phyloP scores from a whole-genome alignment of 352 stramenopile species.

The Paralagenidium karlingii region DNA sequence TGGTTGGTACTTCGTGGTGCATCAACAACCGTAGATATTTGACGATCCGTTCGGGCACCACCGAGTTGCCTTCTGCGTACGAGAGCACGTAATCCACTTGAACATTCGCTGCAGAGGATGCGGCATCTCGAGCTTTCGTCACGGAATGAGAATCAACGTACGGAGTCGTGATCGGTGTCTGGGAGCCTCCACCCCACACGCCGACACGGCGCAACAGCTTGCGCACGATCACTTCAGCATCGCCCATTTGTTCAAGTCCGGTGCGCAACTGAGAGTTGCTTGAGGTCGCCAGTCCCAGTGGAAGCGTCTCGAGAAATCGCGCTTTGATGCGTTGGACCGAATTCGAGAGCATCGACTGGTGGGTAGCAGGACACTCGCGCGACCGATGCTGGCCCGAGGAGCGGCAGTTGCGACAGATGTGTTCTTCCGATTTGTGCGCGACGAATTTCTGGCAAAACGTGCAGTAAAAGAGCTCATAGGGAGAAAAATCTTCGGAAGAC shows the following conservation, averaged over 20 bases:
- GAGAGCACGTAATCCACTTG: constrained; percentile 57
- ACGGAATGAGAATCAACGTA: constrained; percentile 15
- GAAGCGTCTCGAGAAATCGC: constrained; percentile 39
- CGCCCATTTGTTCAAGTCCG: constrained; percentile 60
- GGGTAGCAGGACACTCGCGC: constrained; percentile 29
- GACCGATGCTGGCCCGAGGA: constrained; percentile 41
- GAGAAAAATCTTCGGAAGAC: no score
- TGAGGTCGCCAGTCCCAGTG: constrained; percentile 31
- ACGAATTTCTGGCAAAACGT: constrained; percentile 51
- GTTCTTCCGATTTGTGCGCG: constrained; percentile 30
- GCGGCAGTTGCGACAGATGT: constrained; percentile 47
- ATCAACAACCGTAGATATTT: constrained; percentile 82
- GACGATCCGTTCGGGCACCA: constrained; percentile 63
- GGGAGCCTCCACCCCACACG: constrained; percentile 67
- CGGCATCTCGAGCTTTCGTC: constrained; percentile 11
- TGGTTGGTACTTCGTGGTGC: constrained; percentile 76
- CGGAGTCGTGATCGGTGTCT: constrained; percentile 71
- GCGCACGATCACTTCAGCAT: constrained; percentile 56
- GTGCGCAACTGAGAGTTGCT: constrained; percentile 33
- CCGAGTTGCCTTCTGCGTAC: constrained; percentile 55
- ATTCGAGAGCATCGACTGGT: constrained; percentile 27
- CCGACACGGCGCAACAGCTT: constrained; percentile 57
- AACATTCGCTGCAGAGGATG: not conserved
- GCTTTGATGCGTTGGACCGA: constrained; percentile 53
- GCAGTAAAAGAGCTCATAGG: constrained; percentile 19